Base-by-base conservation (phyloP, 805 yeast species). In the Yarrowia sp. region DNA sequence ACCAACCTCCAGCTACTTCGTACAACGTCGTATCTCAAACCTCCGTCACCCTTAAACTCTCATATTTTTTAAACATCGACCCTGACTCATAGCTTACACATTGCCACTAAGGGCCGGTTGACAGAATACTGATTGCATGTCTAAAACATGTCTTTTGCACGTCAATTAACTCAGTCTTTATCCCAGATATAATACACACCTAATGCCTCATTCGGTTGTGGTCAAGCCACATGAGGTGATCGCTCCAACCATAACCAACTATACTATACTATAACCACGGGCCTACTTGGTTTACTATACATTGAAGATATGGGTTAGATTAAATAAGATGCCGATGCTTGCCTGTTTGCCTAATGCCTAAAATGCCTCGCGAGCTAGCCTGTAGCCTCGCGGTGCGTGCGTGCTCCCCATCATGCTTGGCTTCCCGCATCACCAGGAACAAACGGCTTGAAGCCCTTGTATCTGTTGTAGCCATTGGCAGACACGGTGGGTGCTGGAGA, bases 371-470 rank as follows among this genome's bases (percentile, higher is more conserved):
- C 28, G 28, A 22, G 28, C 28, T 22, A 22, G 28, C 28, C 28
- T 22, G 28, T 22, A 22, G 28, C 28, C 28, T 5, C 28, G 28
- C 28, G 28, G 28, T 3, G 28, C 28, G 28, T 22, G n/a, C n/a
- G n/a, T 5, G n/a, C 28, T 15, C 47, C 61, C 38, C 58, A 22
- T 51, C 58, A 51, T 51, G 43, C 47, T 38, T 55, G 36, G 36
- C 42, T 55, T n/a, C 61, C 61, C 42, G 61, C 47, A 39, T 55
- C 61, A 15, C 61, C 47, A 55, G 61, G 61, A 28, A 55, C 61
- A 55, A 55, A 55, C 13, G 61, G 61, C 61, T 55, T 55, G 47
- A 39, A 55, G 47, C 61, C 61, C 47, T 55, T 55, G 47, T 55
- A 55, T 41, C 61, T 55, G 61, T 41, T 55, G 47, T 55, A 55